phyloP scores from a whole-genome alignment of 352 stramenopile genomes.

The Phytophthora citrophthora region DNA sequence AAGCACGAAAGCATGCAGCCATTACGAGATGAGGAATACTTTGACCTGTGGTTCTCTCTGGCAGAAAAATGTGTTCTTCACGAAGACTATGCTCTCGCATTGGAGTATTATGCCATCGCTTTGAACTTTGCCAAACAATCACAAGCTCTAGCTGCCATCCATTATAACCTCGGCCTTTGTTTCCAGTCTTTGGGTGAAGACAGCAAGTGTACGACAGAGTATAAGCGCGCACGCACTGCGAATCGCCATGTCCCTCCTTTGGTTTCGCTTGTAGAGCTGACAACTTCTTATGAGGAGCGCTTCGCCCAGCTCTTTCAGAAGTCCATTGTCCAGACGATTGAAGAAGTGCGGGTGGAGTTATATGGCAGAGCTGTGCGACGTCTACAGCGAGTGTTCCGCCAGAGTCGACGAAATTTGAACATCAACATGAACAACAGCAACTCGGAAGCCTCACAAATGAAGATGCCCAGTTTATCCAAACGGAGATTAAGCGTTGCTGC shows the following conservation, averaged over 20 bases:
- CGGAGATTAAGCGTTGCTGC: constrained; percentile 15
- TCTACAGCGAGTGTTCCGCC: constrained; percentile 70
- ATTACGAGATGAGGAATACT: constrained; percentile 57
- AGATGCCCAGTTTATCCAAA: constrained; percentile 30
- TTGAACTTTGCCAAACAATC: constrained; percentile 75
- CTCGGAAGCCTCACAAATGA: constrained; percentile 6
- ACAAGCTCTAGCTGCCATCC: constrained; percentile 51
- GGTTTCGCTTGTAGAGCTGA: constrained; percentile 51
- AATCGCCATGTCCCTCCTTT: constrained; percentile 65
- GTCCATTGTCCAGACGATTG: constrained; percentile 50
- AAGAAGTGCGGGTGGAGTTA: constrained; percentile 64
- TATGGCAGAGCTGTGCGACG: constrained; percentile 65
- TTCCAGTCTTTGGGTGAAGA: constrained; percentile 58
- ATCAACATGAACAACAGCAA: constrained; percentile 4
- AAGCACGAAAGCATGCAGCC: constrained; percentile 31
- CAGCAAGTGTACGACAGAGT: constrained; percentile 60
- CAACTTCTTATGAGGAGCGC: constrained; percentile 46
- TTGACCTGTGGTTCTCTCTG: constrained; percentile 57
- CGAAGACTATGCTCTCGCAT: constrained; percentile 67
- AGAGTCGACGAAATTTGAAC: constrained; percentile 37
- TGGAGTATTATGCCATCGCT: constrained; percentile 66
- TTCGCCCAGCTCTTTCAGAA: constrained; percentile 58
- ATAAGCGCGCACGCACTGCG: constrained; percentile 68
- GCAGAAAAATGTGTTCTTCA: constrained; percentile 71
- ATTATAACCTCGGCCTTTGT: constrained; percentile 68